Base-by-base conservation (phyloP, 495 filamentous ascomycete species). In the Amphirosellinia nigrospora region DNA sequence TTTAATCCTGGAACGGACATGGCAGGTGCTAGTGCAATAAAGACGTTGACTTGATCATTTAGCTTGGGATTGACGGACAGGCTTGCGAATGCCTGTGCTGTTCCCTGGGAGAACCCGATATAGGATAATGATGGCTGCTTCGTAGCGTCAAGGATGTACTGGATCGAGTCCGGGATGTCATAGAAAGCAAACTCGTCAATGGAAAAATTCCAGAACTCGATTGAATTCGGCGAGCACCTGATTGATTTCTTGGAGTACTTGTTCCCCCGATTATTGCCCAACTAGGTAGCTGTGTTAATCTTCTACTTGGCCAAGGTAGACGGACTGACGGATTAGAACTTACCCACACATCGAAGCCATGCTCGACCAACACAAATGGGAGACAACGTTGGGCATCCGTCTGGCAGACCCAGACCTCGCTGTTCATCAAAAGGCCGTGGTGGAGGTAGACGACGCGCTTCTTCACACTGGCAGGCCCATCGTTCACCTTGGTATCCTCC, bases 101-200 rank as follows among this genome's bases (percentile, higher is more conserved):
- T 97, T 6, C 96, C 96, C 79, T 99, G 96, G 0, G 93, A 97
- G 80, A 99, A 99, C 15, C 96, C 96, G 73, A 99, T 90, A 78
- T 98, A 99, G 19, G 93, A 96, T 39, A 99, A 82, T n/a, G 94
- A 97, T 38, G 86, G 84, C 75, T 96, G 92, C 45, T 82, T 82
- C 0, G 96, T 98, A 28, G 93, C 93, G 45, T 89, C 87, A 41
- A 99, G 88, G 62, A 99, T 92, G 78, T 99, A 98, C 60, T 88
- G 83, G 77, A 99, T 98, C 72, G 90, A 94, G 79, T 98, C 91
- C 4, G 96, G 96, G 64, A 99, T 97, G 81, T 99, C 96, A 75
- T 97, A 89, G 77, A 99, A 97, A 52, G 96, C 96, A 79, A 99
- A 99, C 78, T 99, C 91, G 75, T 99, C 96, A 75, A 99, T 97